Evolutionary conservation across 352 stramenopile genomes (phyloP).

Genomic region (Peronospora farinosa): DNA sequence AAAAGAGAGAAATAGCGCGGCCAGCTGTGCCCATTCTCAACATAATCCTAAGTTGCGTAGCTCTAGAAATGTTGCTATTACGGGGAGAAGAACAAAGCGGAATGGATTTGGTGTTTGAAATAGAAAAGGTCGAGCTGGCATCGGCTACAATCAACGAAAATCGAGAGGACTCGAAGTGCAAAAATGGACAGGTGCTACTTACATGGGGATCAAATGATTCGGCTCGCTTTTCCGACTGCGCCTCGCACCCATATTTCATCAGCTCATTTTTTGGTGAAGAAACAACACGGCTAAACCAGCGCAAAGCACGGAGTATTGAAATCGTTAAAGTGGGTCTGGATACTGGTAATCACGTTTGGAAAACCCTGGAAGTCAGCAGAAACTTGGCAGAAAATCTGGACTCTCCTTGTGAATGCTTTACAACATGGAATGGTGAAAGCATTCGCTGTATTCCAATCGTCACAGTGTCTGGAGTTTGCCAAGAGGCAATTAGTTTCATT

Average conservation of each 20-base stretch:
- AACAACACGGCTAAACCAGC: slow-evolving; percentile 36
- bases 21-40: slow-evolving; percentile 53
- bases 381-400: slow-evolving; percentile 11
- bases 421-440: slow-evolving; percentile 31
- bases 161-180: slow-evolving; percentile 26
- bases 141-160: slow-evolving; percentile 26
- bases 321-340: slow-evolving; percentile 65
- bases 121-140: slow-evolving; percentile 54
- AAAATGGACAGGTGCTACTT: slow-evolving; percentile 31
- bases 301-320: slow-evolving; percentile 55
- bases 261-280: slow-evolving; percentile 63
- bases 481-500: slow-evolving; percentile 30
- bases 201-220: slow-evolving; percentile 43
- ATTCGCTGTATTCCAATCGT: slow-evolving; percentile 29
- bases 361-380: slow-evolving; percentile 32
- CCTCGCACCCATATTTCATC: slow-evolving; percentile 74
- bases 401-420: slow-evolving; percentile 28
- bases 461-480: slow-evolving; percentile 28
- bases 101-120: slow-evolving; percentile 62
- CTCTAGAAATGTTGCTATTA: slow-evolving; percentile 40
- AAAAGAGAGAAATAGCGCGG: slow-evolving; percentile 43
- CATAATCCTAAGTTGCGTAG: slow-evolving; percentile 46
- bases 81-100: slow-evolving; percentile 24
- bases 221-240: slow-evolving; percentile 39
- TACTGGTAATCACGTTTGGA: slow-evolving; percentile 59